phyloP scores from a whole-genome alignment of 129 eudicot species.

The Lactuca sativa region DNA sequence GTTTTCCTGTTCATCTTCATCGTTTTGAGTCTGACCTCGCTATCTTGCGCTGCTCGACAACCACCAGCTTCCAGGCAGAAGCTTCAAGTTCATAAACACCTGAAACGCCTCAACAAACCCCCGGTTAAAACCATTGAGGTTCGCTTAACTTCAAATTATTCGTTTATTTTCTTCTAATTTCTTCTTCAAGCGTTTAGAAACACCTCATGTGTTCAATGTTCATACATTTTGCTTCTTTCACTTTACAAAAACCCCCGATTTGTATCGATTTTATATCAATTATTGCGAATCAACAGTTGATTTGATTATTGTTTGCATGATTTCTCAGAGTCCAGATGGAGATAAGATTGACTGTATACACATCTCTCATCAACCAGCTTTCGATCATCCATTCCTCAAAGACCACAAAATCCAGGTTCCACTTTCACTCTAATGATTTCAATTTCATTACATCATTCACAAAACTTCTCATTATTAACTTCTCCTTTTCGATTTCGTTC shows the following conservation, averaged over 20 bases:
- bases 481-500: background rate
- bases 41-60: slow-evolving; percentile 46
- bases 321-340: slow-evolving; percentile 81
- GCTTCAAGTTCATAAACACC: slow-evolving; percentile 76
- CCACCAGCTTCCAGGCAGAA: slow-evolving; percentile 65
- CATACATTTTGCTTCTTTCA: slow-evolving; percentile 11
- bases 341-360: slow-evolving; percentile 86
- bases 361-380: slow-evolving; percentile 87
- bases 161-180: background rate
- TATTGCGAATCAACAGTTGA: background rate
- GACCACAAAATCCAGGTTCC: slow-evolving; percentile 86
- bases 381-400: slow-evolving; percentile 91
- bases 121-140: slow-evolving; percentile 84
- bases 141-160: background rate
- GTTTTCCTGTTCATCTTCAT: slow-evolving; percentile 31
- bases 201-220: background rate
- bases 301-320: slow-evolving; percentile 6
- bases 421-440: background rate
- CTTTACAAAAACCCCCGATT: background rate
- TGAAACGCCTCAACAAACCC: slow-evolving; percentile 77
- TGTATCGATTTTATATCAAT: background rate
- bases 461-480: background rate
- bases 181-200: background rate
- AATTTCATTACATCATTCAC: background rate
- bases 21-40: slow-evolving; percentile 34